Conservation (phyloP, 176 grass and related monocot species). For the Carex parvula region DNA sequence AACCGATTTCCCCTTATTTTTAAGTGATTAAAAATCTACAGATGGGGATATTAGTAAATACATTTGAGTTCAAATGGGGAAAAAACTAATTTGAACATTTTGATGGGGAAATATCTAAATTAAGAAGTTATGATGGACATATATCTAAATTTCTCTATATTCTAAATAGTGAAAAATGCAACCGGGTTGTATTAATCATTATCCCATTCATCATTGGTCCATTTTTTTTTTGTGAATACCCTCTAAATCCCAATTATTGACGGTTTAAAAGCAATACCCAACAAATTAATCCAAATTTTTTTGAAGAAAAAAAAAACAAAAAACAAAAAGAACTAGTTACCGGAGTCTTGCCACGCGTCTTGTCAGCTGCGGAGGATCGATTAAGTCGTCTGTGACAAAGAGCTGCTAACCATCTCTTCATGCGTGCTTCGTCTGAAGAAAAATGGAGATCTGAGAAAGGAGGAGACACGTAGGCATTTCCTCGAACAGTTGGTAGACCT, state of each 20-base stretch:
- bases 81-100: too few relatives aligned
- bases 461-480: neutral
- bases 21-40: too few relatives aligned
- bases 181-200: neutral
- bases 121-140: too few relatives aligned
- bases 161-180: neutral
- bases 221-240: neutral
- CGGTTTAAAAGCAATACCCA: neutral
- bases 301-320: neutral
- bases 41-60: too few relatives aligned
- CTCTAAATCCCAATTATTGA: neutral
- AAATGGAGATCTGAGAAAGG: constrained; percentile 6
- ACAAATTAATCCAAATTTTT: neutral
- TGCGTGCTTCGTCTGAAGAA: neutral
- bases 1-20: too few relatives aligned
- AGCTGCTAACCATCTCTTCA: constrained; percentile 24
- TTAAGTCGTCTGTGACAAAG: neutral
- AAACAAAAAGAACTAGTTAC: neutral
- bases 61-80: too few relatives aligned
- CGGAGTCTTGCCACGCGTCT: neutral
- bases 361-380: neutral
- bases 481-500: neutral
- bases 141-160: too few relatives aligned
- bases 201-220: neutral
- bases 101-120: too few relatives aligned